phyloP scores from a whole-genome alignment of 345 rosid species.

The Odontarrhena argentea region DNA sequence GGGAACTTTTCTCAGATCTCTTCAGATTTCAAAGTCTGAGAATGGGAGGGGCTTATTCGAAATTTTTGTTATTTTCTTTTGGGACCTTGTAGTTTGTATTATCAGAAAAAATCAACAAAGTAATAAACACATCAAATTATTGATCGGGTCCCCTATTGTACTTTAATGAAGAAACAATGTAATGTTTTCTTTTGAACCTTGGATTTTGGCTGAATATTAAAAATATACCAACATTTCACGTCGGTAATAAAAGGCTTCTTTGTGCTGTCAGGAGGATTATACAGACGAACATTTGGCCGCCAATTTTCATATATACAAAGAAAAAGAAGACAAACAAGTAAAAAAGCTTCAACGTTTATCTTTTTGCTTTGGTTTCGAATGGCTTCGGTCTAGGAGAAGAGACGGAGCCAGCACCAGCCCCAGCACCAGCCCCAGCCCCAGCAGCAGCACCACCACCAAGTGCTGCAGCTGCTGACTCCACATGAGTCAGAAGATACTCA shows the following conservation, averaged over 20 bases:
- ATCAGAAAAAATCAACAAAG: too few species aligned
- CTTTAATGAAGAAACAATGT: too few species aligned
- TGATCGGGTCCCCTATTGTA: too few species aligned
- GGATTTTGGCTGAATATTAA: background rate
- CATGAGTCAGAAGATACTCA: conserved; percentile 85
- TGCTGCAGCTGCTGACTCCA: conserved; percentile 94
- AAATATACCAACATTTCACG: conserved; percentile 30
- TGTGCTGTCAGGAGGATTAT: conserved; percentile 16
- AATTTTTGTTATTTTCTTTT: conserved; percentile 6
- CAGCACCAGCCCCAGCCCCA: conserved; percentile 38
- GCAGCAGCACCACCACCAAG: conserved; percentile 65
- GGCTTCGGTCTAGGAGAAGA: conserved; percentile 48
- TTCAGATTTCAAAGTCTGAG: background rate
- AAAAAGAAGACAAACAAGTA: conserved; percentile 4
- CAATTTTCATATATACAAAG: conserved; percentile 34
- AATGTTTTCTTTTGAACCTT: too few species aligned
- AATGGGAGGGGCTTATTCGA: background rate
- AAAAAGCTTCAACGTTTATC: conserved; percentile 43
- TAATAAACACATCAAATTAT: too few species aligned
- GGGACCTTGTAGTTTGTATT: conserved; percentile 13
- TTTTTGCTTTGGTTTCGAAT: conserved; percentile 55
- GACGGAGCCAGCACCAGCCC: conserved; percentile 63
- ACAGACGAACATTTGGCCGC: conserved; percentile 16
- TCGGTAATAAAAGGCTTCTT: conserved; percentile 9
- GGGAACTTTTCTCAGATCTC: conserved; percentile 27